A percentile compares a stretch with the other conserved stretches of the same genome.
Evolutionary conservation across 805 yeast species (phyloP).

Genomic region (Yamadazyma philogaea): DNA sequence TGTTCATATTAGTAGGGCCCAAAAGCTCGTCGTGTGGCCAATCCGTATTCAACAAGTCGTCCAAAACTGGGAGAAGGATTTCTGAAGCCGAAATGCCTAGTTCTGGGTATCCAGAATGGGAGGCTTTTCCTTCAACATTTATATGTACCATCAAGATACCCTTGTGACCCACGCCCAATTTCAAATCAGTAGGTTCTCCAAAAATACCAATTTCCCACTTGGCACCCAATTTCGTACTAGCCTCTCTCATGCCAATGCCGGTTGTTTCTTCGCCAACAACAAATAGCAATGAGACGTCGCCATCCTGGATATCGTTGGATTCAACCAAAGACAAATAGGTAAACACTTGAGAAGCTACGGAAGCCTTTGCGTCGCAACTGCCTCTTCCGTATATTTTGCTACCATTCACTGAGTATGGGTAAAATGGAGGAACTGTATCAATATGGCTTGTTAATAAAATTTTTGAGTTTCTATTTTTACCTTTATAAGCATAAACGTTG

Average conservation of each 20-base stretch:
- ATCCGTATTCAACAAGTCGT: conserved; percentile 39
- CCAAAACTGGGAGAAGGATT: conserved; percentile 49
- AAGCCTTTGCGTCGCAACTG: conserved; percentile 66
- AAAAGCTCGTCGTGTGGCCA: conserved; percentile 52
- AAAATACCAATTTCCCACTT: conserved; percentile 61
- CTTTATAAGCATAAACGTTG: conserved; percentile 58
- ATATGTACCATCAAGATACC: conserved; percentile 48
- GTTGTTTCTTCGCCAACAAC: conserved; percentile 73
- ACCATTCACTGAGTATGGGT: conserved; percentile 49
- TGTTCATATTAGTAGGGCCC: conserved; percentile 61
- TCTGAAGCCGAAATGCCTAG: conserved; percentile 62
- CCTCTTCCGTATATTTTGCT: conserved; percentile 63
- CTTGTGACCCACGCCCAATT: conserved; percentile 68
- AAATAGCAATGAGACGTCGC: conserved; percentile 56
- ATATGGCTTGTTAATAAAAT: conserved; percentile 61
- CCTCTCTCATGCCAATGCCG: conserved; percentile 60
- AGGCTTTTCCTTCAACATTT: conserved; percentile 51
- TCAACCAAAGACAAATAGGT: conserved; percentile 49
- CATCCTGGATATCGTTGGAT: conserved; percentile 39
- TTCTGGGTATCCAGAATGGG: conserved; percentile 71
- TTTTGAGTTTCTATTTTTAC: conserved; percentile 41
- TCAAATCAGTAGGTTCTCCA: conserved; percentile 75
- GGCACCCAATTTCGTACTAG: conserved; percentile 36
- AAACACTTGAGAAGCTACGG: conserved; percentile 60
- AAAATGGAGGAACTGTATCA: conserved; percentile 70